These are phyloP conservation scores for Colletotrichum phormii DNA, from an alignment of 2,329 filamentous ascomycete species.

Conservation along the genomic window DNA sequence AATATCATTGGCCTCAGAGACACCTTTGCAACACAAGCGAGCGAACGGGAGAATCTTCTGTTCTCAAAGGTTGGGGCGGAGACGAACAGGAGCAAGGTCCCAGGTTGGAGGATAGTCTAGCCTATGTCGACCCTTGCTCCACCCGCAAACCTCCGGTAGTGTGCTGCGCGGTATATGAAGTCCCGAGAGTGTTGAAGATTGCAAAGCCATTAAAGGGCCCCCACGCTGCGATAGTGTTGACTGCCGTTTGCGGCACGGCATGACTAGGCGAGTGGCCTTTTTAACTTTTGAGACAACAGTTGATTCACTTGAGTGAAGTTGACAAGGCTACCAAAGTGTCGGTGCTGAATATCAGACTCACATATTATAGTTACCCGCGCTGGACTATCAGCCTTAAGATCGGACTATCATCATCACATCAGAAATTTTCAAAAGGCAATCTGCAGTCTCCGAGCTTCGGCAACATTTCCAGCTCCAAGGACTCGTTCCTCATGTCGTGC, in stretches of 20 bases:
- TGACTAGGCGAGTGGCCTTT: not conserved
- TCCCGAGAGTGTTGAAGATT: not conserved
- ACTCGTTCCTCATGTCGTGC: slow-evolving; percentile 16
- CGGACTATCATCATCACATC: not conserved
- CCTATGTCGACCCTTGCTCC: slow-evolving; percentile 14
- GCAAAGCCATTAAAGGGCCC: not conserved
- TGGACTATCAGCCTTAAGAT: not conserved
- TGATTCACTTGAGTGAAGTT: no score
- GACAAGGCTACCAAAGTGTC: no score
- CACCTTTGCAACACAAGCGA: slow-evolving; percentile 1
- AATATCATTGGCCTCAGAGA: slow-evolving; percentile 7
- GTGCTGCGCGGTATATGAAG: not conserved
- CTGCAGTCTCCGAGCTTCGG: not conserved
- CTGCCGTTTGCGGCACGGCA: slow-evolving; percentile 25
- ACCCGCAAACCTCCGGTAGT: not conserved
- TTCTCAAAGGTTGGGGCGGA: slow-evolving; percentile 11
- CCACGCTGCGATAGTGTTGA: slow-evolving; percentile 15
- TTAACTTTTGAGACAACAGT: slow-evolving; percentile 2
- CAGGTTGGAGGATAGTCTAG: slow-evolving; percentile 7
- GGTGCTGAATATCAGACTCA: no score
- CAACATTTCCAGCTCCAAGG: not conserved
- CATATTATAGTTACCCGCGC: no score
- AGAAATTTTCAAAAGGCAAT: not conserved
- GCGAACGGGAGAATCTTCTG: slow-evolving; percentile 6
- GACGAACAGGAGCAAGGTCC: slow-evolving; percentile 18